These are phyloP conservation scores for Pichia sp. DNA, from an alignment of 1,139 yeast species.

Conservation along the genomic window DNA sequence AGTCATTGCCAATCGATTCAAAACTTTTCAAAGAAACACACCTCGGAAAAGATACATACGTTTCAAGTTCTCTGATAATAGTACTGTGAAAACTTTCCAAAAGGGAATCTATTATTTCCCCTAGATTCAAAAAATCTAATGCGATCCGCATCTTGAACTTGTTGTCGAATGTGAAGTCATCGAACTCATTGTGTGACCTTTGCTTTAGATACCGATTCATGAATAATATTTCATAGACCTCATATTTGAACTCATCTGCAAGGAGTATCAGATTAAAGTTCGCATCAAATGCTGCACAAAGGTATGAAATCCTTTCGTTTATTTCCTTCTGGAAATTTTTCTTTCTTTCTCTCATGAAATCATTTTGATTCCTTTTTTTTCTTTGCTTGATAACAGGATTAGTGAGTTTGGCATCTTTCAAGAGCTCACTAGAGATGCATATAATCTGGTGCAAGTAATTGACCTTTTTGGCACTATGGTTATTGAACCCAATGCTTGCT, in stretches of 20 bases:
- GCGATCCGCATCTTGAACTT: conserved; percentile 21
- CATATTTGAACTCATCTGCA: conserved; percentile 27
- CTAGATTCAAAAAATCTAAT: conserved; percentile 23
- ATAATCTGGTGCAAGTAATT: conserved; percentile 22
- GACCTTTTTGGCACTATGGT: conserved; percentile 2
- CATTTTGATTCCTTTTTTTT: neutral
- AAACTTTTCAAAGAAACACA: conserved; percentile 22
- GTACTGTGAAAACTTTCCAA: conserved; percentile 21
- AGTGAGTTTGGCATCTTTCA: neutral
- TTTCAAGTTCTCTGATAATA: conserved; percentile 18
- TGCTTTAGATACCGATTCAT: conserved; percentile 17
- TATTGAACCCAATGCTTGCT: conserved; percentile 20
- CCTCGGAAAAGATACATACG: conserved; percentile 17
- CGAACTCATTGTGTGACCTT: neutral
- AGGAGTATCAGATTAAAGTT: conserved; percentile 24
- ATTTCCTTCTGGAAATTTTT: conserved; percentile 1
- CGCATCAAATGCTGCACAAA: conserved; percentile 22
- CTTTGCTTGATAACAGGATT: neutral
- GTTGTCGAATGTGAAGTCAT: neutral
- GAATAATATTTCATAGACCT: conserved; percentile 18
- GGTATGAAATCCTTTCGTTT: conserved; percentile 5
- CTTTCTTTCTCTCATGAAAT: conserved; percentile 5
- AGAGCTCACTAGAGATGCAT: conserved; percentile 22
- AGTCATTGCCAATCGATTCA: conserved; percentile 16
- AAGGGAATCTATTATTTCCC: conserved; percentile 9